Percentiles rank a stretch among this genome's conserved stretches.
Conservation (phyloP, 805 yeast species). For the Metschnikowia koreensis region DNA sequence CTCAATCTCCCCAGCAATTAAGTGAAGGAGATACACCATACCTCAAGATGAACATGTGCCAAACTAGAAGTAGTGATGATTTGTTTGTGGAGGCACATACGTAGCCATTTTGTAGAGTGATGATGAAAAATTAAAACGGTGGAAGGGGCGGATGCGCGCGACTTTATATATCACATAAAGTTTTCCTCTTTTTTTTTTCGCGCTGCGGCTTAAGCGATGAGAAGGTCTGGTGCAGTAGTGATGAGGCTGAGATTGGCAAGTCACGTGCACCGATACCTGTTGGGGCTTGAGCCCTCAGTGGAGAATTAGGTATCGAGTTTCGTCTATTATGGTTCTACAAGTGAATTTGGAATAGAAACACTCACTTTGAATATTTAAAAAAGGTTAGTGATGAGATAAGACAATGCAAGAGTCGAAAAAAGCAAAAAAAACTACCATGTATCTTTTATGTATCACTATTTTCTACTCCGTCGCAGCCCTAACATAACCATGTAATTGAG, state of each 20-base stretch:
- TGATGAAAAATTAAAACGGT: background rate
- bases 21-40: constrained; percentile 16
- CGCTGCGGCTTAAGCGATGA: constrained; percentile 5
- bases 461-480: background rate
- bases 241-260: background rate
- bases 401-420: too few relatives aligned
- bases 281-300: constrained; percentile 7
- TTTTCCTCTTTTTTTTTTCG: background rate
- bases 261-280: background rate
- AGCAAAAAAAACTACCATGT: too few relatives aligned
- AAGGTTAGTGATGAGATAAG: too few relatives aligned
- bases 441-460: background rate
- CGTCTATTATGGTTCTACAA: too few relatives aligned
- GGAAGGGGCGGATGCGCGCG: constrained; percentile 6
- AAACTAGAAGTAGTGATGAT: constrained; percentile 18
- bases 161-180: constrained; percentile 4
- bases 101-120: constrained; percentile 30
- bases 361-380: background rate
- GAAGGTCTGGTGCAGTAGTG: background rate
- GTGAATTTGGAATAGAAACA: background rate
- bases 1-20: constrained; percentile 5
- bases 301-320: too few relatives aligned
- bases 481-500: background rate
- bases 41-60: constrained; percentile 16
- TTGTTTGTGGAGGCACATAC: constrained; percentile 25